These are phyloP conservation scores for Lachancea fermentati DNA, from an alignment of 805 yeast species.

Conservation along the genomic window DNA sequence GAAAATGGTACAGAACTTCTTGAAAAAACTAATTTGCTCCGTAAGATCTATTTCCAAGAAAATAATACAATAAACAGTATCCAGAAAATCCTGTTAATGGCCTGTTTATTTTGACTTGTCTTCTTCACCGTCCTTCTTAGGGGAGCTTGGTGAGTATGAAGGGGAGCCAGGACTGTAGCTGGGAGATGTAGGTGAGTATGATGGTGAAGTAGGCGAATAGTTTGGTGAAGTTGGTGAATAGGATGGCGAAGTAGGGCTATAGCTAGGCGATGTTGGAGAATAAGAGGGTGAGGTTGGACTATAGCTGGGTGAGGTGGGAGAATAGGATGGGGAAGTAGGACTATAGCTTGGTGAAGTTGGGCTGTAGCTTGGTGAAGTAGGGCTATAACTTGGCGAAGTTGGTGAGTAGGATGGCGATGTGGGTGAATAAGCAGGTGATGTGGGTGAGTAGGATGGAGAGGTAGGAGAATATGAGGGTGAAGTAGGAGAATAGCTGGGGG, in stretches of 20 bases:
- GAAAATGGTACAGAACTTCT: neutral
- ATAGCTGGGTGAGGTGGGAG: constrained; percentile 58
- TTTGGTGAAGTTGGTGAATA: constrained; percentile 77
- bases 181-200: constrained; percentile 45
- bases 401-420: constrained; percentile 63
- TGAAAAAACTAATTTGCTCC: neutral
- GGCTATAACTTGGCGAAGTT: constrained; percentile 67
- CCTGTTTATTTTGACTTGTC: constrained; percentile 2
- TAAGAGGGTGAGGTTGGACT: constrained; percentile 53
- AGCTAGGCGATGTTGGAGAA: constrained; percentile 72
- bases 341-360: constrained; percentile 71
- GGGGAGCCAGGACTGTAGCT: constrained; percentile 71
- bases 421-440: constrained; percentile 43
- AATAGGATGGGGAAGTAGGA: constrained; percentile 49
- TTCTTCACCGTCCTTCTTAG: constrained; percentile 9
- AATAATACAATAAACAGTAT: constrained; percentile 1
- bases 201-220: constrained; percentile 72
- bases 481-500: constrained; percentile 56
- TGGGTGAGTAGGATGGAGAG: constrained; percentile 50
- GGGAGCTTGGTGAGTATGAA: constrained; percentile 44
- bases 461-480: constrained; percentile 54
- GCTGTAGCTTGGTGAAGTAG: constrained; percentile 61
- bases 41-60: neutral
- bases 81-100: constrained; percentile 3
- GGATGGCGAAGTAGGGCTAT: constrained; percentile 65